Evolutionary conservation across 2,329 filamentous ascomycete species (phyloP).

Genomic region (Colletotrichum cuscutae): DNA sequence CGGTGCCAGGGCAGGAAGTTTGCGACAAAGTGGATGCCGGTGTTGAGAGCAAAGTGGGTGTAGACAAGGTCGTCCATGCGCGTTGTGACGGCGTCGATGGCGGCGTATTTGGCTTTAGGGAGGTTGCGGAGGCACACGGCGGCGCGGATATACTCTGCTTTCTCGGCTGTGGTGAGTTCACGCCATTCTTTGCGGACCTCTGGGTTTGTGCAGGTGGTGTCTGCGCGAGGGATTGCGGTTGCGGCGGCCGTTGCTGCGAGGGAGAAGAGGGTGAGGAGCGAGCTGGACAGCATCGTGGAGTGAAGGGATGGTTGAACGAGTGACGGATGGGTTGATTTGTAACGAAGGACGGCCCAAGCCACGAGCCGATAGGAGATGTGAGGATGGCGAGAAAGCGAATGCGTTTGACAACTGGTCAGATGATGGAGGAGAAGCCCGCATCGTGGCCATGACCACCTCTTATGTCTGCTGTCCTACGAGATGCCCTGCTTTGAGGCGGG

Average conservation of each 20-base stretch:
- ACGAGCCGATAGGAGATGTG: background rate
- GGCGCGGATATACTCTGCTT: slow-evolving; percentile 36
- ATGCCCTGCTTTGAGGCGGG: background rate
- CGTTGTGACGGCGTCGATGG: slow-evolving; percentile 31
- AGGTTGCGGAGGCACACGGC: slow-evolving; percentile 34
- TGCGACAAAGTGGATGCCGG: slow-evolving; percentile 37
- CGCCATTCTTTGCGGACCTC: slow-evolving; percentile 37
- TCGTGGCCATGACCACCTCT: background rate
- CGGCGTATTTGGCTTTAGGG: slow-evolving; percentile 31
- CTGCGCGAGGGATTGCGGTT: slow-evolving; percentile 12
- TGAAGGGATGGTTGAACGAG: background rate
- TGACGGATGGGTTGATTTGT: background rate
- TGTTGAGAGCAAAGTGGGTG: slow-evolving; percentile 35
- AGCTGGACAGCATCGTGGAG: slow-evolving; percentile 8
- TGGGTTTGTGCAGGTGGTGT: slow-evolving; percentile 30
- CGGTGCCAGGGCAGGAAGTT: slow-evolving; percentile 50
- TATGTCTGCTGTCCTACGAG: background rate
- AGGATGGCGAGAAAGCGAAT: background rate
- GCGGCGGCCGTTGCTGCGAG: slow-evolving; percentile 10
- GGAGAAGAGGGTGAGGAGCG: background rate
- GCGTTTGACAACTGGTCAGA: too few relatives aligned
- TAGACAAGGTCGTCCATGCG: slow-evolving; percentile 36
- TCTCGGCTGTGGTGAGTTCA: slow-evolving; percentile 33
- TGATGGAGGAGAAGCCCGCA: background rate
- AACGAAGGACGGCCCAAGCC: background rate